A percentile compares a stretch with the other conserved stretches of the same genome.
phyloP scores from a whole-genome alignment of 805 yeast genomes.

The Starmerella sp. region DNA sequence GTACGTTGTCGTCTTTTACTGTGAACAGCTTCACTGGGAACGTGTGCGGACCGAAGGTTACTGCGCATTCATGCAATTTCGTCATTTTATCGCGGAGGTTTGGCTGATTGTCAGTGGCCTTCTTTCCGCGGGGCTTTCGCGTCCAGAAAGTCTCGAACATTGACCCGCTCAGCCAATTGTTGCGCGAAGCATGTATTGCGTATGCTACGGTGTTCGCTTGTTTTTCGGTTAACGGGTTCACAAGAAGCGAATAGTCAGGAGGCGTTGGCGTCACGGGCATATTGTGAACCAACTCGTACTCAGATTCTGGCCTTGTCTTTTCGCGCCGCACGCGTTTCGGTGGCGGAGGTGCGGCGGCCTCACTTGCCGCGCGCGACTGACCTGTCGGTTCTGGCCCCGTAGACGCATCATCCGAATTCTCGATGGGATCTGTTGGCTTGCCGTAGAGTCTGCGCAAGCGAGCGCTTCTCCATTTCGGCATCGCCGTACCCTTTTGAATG shows the following conservation, averaged over 20 bases:
- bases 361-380: conserved; percentile 1
- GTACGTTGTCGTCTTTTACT: conserved; percentile 45
- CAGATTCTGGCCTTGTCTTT: conserved; percentile 23
- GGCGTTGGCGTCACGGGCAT: conserved; percentile 50
- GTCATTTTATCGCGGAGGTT: conserved; percentile 79
- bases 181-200: conserved; percentile 61
- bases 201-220: conserved; percentile 44
- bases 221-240: conserved; percentile 54
- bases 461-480: conserved; percentile 16
- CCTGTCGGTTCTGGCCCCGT: not conserved
- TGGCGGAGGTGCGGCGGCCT: conserved; percentile 16
- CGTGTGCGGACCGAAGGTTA: conserved; percentile 72
- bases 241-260: conserved; percentile 55
- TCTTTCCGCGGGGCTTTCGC: conserved; percentile 49
- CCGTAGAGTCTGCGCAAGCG: conserved; percentile 19
- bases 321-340: conserved; percentile 22
- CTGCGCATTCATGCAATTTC: conserved; percentile 63
- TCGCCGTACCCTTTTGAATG: not conserved
- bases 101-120: conserved; percentile 35
- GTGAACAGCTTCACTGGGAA: conserved; percentile 70
- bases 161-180: conserved; percentile 49
- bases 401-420: conserved; percentile 1
- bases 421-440: conserved; percentile 18
- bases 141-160: conserved; percentile 77
- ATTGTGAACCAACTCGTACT: conserved; percentile 21